phyloP scores from a whole-genome alignment of 2,329 filamentous ascomycete genomes.

The Cadophora sp. region DNA sequence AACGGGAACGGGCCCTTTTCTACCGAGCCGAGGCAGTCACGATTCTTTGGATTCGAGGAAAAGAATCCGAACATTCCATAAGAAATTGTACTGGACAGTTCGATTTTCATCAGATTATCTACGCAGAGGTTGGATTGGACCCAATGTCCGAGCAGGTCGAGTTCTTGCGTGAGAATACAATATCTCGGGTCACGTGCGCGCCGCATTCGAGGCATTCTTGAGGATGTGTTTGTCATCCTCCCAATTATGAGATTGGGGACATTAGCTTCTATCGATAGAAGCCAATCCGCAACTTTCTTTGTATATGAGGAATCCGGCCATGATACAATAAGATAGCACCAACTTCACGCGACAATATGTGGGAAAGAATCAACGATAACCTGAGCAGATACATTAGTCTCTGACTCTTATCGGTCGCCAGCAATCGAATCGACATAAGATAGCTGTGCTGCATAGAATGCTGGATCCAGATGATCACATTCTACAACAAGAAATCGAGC shows the following conservation, averaged over 20 bases:
- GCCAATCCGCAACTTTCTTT: no score
- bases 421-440: background rate
- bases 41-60: background rate
- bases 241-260: no score
- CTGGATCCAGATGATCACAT: background rate
- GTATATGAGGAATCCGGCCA: no score
- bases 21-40: conserved; percentile 3
- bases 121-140: background rate
- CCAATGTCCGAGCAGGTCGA: background rate
- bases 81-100: background rate
- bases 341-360: no score
- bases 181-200: background rate
- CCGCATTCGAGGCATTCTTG: no score
- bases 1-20: conserved; percentile 4
- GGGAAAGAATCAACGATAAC: background rate
- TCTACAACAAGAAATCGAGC: background rate
- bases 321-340: no score
- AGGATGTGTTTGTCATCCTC: no score
- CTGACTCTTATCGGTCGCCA: background rate
- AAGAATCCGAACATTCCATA: background rate
- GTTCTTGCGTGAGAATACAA: background rate
- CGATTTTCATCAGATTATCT: background rate
- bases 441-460: background rate
- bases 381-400: background rate
- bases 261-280: no score